Conservation (phyloP, 2,329 filamentous ascomycete genomes). For the Samsoniella hepiali region DNA sequence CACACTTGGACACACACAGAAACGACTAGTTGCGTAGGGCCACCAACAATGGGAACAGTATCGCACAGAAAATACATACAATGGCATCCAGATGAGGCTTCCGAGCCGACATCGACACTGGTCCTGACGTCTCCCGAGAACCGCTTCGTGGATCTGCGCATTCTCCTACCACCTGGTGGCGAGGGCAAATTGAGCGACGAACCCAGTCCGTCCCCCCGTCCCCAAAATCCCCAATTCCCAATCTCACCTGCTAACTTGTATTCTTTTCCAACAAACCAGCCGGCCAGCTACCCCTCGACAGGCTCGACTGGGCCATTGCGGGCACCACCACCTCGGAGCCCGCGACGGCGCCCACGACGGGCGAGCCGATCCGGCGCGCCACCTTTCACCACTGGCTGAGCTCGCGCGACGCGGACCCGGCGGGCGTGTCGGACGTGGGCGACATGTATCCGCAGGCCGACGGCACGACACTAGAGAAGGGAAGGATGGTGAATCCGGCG, state of each 20-base stretch:
- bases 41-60: slow-evolving; percentile 42
- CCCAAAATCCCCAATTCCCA: neutral
- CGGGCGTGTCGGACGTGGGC: slow-evolving; percentile 50
- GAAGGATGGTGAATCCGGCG: slow-evolving; percentile 56
- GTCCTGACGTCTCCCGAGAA: slow-evolving; percentile 58
- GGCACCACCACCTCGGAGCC: slow-evolving; percentile 46
- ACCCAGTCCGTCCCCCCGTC: neutral
- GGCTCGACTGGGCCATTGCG: slow-evolving; percentile 64
- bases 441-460: slow-evolving; percentile 48
- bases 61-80: slow-evolving; percentile 58
- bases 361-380: slow-evolving; percentile 33
- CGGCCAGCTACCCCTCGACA: slow-evolving; percentile 21
- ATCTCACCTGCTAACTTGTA: neutral
- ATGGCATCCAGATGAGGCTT: slow-evolving; percentile 50
- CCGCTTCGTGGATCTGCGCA: slow-evolving; percentile 61
- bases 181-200: slow-evolving; percentile 9
- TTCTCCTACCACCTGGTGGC: slow-evolving; percentile 36
- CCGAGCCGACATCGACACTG: slow-evolving; percentile 61
- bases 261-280: neutral
- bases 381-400: slow-evolving; percentile 61
- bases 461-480: slow-evolving; percentile 51
- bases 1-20: neutral
- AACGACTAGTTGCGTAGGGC: neutral
- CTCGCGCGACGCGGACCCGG: slow-evolving; percentile 41
- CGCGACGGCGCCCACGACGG: slow-evolving; percentile 26